Evolutionary conservation across 257 asterid species (phyloP).

Genomic region (Fraxinus americana): DNA sequence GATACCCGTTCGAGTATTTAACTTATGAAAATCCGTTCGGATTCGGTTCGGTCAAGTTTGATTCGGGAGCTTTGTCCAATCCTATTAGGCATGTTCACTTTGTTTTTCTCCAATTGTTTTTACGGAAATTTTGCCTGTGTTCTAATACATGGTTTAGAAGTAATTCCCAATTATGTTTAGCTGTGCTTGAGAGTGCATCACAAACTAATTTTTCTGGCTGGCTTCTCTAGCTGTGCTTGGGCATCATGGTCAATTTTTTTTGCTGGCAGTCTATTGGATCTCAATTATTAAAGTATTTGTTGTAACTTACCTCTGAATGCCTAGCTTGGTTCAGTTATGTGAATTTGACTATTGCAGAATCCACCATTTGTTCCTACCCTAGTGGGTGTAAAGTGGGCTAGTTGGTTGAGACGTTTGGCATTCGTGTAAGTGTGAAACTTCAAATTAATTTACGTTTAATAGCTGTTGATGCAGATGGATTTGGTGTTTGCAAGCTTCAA

Average conservation of each 20-base stretch:
- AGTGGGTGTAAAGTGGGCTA: slow-evolving; percentile 88
- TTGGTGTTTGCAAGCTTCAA: background rate
- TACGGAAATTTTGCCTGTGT: background rate
- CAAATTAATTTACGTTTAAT: slow-evolving; percentile 14
- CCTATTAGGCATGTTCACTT: background rate
- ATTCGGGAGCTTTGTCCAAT: too few relatives aligned
- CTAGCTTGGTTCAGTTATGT: slow-evolving; percentile 16
- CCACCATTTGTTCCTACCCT: slow-evolving; percentile 99
- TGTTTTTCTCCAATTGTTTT: slow-evolving; percentile 7
- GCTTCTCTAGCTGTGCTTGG: slow-evolving; percentile 1
- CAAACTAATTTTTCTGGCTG: background rate
- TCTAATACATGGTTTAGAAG: background rate
- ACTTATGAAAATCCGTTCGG: too few relatives aligned
- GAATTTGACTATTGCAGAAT: slow-evolving; percentile 55
- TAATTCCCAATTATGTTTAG: background rate
- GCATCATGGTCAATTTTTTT: background rate
- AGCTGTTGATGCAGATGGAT: slow-evolving; percentile 5
- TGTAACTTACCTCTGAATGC: background rate
- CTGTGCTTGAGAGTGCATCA: background rate
- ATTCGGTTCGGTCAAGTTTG: too few relatives aligned
- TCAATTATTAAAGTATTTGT: background rate
- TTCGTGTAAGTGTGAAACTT: slow-evolving; percentile 44
- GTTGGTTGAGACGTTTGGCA: slow-evolving; percentile 75
- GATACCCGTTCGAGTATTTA: too few relatives aligned
- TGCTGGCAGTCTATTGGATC: background rate